Base-by-base conservation (phyloP, 441 rosid genomes). In the Dalechampia spathulata region DNA sequence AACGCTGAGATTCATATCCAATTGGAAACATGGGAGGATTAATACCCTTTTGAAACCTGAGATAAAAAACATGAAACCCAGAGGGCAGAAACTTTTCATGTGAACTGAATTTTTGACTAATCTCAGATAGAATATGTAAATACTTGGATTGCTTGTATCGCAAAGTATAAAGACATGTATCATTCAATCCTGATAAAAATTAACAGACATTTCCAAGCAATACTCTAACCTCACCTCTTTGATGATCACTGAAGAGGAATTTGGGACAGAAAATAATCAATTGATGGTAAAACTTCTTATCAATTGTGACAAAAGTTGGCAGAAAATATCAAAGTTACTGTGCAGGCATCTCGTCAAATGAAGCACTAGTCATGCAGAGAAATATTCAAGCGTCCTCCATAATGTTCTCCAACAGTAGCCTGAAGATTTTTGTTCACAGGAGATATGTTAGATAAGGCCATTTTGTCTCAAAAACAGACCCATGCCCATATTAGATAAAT, bases 321-420 rank as follows among this genome's bases (percentile, higher is more conserved):
- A 32, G 15, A 17, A 25, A 51, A 43, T 13, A 58, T 62, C 30
- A 25, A 20, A 20, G 37, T 23, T 39, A 46, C 34, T 13, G 21
- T 19, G n/a, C n/a, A 62, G 5, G 45, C 34, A 32, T 28, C 40
- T 52, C 43, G 15, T 22, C 42, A 14, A 34, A 22, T 39, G 30
- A 32, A 40, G 30, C 39, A 43, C 57, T 60, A 69, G 38, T 55
- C 52, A 45, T 20, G 37, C 23, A 12, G 60, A 28, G 70, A 61
- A 51, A 82, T 62, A 56, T 66, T 57, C 62, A 89, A 67, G 65
- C 54, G 76, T 72, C 96, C 96, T 57, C 92, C 95, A 69, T 89
- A 89, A 53, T 62, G 62, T 71, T 80, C 90, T 69, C 63, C 72
- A 54, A 86, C 76, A 58, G 72, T 71, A 28, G 82, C 80, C 95